Conservation (phyloP, 2,329 filamentous ascomycete species). For the Cyphellophora europaea region DNA sequence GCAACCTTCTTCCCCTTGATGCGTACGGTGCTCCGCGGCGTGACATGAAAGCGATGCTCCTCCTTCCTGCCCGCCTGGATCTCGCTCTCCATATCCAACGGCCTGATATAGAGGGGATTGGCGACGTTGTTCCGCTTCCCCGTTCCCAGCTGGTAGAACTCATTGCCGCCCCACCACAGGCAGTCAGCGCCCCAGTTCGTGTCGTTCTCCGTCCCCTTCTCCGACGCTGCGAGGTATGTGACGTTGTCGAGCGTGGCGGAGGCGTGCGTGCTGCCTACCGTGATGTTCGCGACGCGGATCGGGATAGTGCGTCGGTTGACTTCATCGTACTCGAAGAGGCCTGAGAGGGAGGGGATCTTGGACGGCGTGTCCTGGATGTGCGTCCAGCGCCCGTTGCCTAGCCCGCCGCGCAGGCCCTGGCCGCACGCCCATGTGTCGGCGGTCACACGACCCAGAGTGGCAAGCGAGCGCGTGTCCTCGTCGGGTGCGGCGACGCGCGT, state of each 20-base stretch:
- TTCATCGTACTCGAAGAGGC: slow-evolving; percentile 83
- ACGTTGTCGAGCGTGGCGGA: slow-evolving; percentile 77
- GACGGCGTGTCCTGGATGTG: slow-evolving; percentile 69
- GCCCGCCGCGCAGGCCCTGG: slow-evolving; percentile 69
- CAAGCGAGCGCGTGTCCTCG: slow-evolving; percentile 30
- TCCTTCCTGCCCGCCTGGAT: slow-evolving; percentile 54
- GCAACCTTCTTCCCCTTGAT: slow-evolving; percentile 62
- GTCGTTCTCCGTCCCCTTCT: slow-evolving; percentile 51
- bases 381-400: slow-evolving; percentile 83
- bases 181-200: slow-evolving; percentile 85
- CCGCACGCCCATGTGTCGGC: slow-evolving; percentile 83
- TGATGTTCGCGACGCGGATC: slow-evolving; percentile 66
- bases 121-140: slow-evolving; percentile 76
- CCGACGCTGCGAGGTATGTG: slow-evolving; percentile 51
- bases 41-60: slow-evolving; percentile 69
- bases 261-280: slow-evolving; percentile 70
- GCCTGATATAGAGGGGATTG: slow-evolving; percentile 67
- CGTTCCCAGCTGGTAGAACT: slow-evolving; percentile 85
- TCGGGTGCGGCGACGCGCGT: slow-evolving; percentile 44
- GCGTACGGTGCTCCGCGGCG: slow-evolving; percentile 62
- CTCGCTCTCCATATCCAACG: slow-evolving; percentile 58
- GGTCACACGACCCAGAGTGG: slow-evolving; percentile 47
- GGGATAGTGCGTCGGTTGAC: slow-evolving; percentile 56
- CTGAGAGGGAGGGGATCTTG: slow-evolving; percentile 75
- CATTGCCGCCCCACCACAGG: slow-evolving; percentile 90